Conservation (phyloP, 495 filamentous ascomycete species). For the Tuber brumale region DNA sequence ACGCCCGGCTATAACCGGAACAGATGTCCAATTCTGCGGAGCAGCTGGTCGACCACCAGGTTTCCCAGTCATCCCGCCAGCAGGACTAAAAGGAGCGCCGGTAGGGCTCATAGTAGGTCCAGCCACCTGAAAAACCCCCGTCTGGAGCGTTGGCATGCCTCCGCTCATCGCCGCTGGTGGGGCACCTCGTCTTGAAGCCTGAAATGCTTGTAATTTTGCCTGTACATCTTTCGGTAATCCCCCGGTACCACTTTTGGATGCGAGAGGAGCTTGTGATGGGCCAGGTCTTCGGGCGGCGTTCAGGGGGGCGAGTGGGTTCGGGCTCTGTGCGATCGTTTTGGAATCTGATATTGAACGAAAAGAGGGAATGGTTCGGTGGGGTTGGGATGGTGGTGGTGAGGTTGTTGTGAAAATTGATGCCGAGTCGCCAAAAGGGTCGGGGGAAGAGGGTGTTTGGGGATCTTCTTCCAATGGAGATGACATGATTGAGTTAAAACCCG, state of each 20-base stretch:
- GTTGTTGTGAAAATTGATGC: conserved; percentile 18
- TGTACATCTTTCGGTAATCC: conserved; percentile 68
- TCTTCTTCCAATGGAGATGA: conserved; percentile 30
- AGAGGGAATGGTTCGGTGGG: conserved; percentile 46
- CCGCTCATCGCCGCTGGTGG: conserved; percentile 41
- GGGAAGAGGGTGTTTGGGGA: conserved; percentile 23
- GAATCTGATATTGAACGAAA: conserved; percentile 54
- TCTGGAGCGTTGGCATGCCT: conserved; percentile 33
- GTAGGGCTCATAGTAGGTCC: conserved; percentile 22
- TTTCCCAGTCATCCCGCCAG: conserved; percentile 27
- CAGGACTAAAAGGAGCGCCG: conserved; percentile 16
- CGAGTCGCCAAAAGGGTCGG: conserved; percentile 23
- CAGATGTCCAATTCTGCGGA: conserved; percentile 50
- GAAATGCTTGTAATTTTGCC: conserved; percentile 72
- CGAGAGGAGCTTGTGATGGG: conserved; percentile 51
- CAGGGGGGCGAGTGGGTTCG: conserved; percentile 71
- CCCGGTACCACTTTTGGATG: conserved; percentile 48
- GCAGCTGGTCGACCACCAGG: conserved; percentile 43
- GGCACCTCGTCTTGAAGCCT: conserved; percentile 56
- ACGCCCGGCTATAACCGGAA: conserved; percentile 45
- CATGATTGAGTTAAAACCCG: conserved; percentile 21
- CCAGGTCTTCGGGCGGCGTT: conserved; percentile 66
- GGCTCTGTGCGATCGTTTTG: conserved; percentile 56
- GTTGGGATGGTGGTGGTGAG: background rate
- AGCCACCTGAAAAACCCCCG: conserved; percentile 42